Evolutionary conservation across 2,329 filamentous ascomycete species (phyloP).

Genomic region (Xylariales sp.): DNA sequence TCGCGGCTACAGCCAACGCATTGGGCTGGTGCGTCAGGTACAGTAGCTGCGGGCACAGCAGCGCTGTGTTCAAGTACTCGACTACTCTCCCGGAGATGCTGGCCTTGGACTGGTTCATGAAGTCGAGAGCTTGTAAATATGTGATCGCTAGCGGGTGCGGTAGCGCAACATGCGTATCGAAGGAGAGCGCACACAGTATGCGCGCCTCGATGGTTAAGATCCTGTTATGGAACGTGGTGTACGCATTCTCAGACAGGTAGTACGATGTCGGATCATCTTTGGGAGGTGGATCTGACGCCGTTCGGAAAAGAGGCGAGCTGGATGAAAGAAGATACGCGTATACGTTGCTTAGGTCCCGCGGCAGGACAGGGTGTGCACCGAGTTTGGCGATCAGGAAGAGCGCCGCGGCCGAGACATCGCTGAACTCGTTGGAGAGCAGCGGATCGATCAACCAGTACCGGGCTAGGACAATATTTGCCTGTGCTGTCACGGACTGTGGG

Average conservation of each 20-base stretch:
- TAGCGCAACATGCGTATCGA: conserved; percentile 78
- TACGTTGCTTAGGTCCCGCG: conserved; percentile 77
- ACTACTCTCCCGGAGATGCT: conserved; percentile 61
- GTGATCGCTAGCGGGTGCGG: conserved; percentile 85
- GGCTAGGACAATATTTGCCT: conserved; percentile 76
- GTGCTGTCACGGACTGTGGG: conserved; percentile 79
- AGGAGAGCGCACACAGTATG: conserved; percentile 71
- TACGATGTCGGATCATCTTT: conserved; percentile 46
- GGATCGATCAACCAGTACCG: conserved; percentile 69
- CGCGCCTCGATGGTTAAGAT: conserved; percentile 73
- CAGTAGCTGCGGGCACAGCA: conserved; percentile 82
- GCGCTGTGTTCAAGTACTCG: conserved; percentile 77
- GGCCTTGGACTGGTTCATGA: conserved; percentile 42
- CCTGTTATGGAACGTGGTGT: conserved; percentile 57
- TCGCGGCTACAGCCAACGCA: conserved; percentile 77
- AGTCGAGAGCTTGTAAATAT: conserved; percentile 85
- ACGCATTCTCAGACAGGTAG: conserved; percentile 69
- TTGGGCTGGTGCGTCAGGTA: conserved; percentile 91
- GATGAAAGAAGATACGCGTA: conserved; percentile 74
- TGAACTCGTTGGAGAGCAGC: conserved; percentile 55
- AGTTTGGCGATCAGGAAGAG: conserved; percentile 82
- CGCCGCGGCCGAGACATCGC: conserved; percentile 72
- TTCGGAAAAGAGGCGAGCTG: conserved; percentile 49
- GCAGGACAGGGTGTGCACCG: conserved; percentile 68
- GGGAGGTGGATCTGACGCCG: conserved; percentile 14